Percentiles rank a stretch among this genome's conserved stretches.
Conservation (phyloP, 306 rosid species). For the Hylodesmum podocarpum region DNA sequence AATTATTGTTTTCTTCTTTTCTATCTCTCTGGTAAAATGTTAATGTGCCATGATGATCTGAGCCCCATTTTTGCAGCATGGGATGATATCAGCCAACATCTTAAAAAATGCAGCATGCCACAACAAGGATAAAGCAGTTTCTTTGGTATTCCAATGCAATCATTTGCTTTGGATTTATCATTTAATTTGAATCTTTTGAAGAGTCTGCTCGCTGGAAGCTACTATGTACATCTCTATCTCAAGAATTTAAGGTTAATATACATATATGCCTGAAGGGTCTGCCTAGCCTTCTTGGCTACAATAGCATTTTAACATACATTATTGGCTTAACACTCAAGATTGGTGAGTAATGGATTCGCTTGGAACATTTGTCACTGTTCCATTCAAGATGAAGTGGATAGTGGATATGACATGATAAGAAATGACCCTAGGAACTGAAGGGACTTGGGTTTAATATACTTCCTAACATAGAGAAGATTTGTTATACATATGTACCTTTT, state of each 20-base stretch:
- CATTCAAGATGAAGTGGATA: conserved; percentile 6
- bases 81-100: conserved; percentile 62
- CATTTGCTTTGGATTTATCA: conserved; percentile 17
- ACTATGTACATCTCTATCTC: not conserved
- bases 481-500: not conserved
- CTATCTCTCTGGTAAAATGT: not conserved
- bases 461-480: conserved; percentile 12
- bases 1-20: not conserved
- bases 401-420: conserved; percentile 16
- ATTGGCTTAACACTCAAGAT: conserved; percentile 3
- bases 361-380: conserved; percentile 11
- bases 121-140: conserved; percentile 51
- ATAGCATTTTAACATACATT: conserved; percentile 16
- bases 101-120: conserved; percentile 59
- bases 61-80: conserved; percentile 57
- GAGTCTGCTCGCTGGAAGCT: conserved; percentile 23
- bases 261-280: conserved; percentile 19
- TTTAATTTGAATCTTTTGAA: not conserved
- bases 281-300: conserved; percentile 10
- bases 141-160: conserved; percentile 23
- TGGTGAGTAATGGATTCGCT: not conserved
- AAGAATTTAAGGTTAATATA: conserved; percentile 9
- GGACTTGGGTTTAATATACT: conserved; percentile 24
- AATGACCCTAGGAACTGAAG: conserved; percentile 13
- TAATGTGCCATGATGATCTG: conserved; percentile 25